These are phyloP conservation scores for Pleurotus tuber-regium DNA, from an alignment of 768 basidiomycete species.

Conservation along the genomic window DNA sequence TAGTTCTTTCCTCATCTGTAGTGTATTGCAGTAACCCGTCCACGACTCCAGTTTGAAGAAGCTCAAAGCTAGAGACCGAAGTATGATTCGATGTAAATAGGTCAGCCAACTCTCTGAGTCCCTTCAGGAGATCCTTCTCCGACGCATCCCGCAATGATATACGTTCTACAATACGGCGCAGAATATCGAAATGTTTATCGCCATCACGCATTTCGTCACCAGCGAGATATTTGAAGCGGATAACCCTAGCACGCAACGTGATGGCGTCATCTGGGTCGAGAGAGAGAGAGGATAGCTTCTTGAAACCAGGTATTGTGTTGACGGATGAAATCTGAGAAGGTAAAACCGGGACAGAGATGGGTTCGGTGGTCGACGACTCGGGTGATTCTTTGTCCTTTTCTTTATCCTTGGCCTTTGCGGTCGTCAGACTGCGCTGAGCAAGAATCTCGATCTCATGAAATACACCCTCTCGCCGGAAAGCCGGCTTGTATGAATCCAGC, in stretches of 20 bases:
- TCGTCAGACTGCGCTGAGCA: conserved; percentile 59
- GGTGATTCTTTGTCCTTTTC: conserved; percentile 32
- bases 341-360: conserved; percentile 28
- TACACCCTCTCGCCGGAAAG: conserved; percentile 93
- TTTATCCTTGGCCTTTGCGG: conserved; percentile 45
- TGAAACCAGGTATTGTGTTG: conserved; percentile 58
- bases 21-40: conserved; percentile 84
- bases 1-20: conserved; percentile 58
- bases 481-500: conserved; percentile 79
- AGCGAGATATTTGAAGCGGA: conserved; percentile 77
- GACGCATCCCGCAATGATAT: conserved; percentile 53
- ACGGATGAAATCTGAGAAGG: conserved; percentile 26
- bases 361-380: conserved; percentile 35
- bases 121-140: conserved; percentile 62
- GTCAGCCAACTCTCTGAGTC: conserved; percentile 72
- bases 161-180: conserved; percentile 62
- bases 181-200: conserved; percentile 60
- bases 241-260: conserved; percentile 86
- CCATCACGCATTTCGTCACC: conserved; percentile 53
- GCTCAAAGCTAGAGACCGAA: conserved; percentile 93
- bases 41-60: conserved; percentile 91
- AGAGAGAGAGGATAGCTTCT: conserved; percentile 65
- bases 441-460: conserved; percentile 89
- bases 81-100: conserved; percentile 74
- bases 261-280: conserved; percentile 88